Evolutionary conservation across 352 stramenopile genomes (phyloP).

Genomic region (Phytophthora parvispora): DNA sequence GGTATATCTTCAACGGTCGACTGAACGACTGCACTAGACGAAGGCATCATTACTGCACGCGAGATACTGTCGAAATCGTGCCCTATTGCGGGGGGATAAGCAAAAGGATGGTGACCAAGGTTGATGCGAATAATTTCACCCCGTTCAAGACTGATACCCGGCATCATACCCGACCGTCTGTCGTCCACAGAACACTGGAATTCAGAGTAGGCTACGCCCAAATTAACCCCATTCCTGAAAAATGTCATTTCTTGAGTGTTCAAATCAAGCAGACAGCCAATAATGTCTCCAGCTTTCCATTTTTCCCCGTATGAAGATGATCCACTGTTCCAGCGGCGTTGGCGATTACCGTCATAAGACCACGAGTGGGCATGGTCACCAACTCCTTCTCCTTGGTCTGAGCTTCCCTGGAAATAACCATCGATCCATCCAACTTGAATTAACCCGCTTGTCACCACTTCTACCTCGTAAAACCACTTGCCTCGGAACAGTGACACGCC

Average conservation of each 20-base stretch:
- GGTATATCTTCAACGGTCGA: slow-evolving; percentile 8
- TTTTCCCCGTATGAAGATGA: slow-evolving; percentile 91
- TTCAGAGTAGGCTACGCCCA: slow-evolving; percentile 83
- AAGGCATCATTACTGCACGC: slow-evolving; percentile 57
- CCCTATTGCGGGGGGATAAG: slow-evolving; percentile 68
- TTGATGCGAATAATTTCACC: slow-evolving; percentile 92
- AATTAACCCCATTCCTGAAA: slow-evolving; percentile 89
- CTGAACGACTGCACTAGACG: slow-evolving; percentile 51
- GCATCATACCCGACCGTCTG: slow-evolving; percentile 78
- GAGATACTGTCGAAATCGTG: slow-evolving; percentile 77
- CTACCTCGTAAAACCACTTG: slow-evolving; percentile 96
- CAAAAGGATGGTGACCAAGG: slow-evolving; percentile 84
- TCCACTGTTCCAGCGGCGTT: slow-evolving; percentile 93
- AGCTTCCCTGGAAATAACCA: slow-evolving; percentile 91
- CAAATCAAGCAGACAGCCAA: slow-evolving; percentile 92
- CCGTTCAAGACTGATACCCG: slow-evolving; percentile 88
- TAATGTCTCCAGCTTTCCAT: slow-evolving; percentile 93
- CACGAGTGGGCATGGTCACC: slow-evolving; percentile 94
- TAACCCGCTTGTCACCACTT: slow-evolving; percentile 90
- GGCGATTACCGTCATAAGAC: slow-evolving; percentile 94
- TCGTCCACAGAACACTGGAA: slow-evolving; percentile 62
- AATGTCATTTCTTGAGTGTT: slow-evolving; percentile 87
- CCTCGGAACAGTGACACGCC: slow-evolving; percentile 80
- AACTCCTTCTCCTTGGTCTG: slow-evolving; percentile 92
- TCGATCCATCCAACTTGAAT: slow-evolving; percentile 96